A percentile compares a stretch with the other conserved stretches of the same genome.
These are phyloP conservation scores for Entamoeba dispar DNA, from an alignment of 208 protist genomes.

Conservation along the genomic window DNA sequence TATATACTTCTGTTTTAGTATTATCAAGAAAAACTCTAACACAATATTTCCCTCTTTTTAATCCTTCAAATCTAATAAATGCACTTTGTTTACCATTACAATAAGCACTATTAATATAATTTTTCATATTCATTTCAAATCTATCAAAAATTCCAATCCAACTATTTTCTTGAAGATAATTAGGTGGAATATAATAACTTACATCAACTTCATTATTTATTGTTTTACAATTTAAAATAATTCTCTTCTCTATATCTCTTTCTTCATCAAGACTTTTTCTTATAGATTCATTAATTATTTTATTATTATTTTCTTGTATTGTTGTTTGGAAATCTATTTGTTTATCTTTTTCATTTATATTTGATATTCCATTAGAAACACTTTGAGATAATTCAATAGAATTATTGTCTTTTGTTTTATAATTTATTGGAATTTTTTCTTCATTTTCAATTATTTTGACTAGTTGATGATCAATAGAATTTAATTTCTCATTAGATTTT, in stretches of 20 bases:
- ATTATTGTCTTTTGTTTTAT: no score
- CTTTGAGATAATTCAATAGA: no score
- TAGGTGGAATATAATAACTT: not conserved
- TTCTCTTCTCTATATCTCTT: not conserved
- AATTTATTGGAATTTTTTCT: no score
- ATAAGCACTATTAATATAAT: not conserved
- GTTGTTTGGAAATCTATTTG: no score
- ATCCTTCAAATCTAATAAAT: not conserved
- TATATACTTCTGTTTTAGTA: not conserved
- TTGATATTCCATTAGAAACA: no score
- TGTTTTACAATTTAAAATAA: not conserved
- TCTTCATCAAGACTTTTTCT: no score
- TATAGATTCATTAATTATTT: no score
- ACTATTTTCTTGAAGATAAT: not conserved
- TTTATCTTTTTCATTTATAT: no score
- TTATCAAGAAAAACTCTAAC: not conserved
- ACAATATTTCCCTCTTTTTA: not conserved
- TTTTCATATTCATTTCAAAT: not conserved
- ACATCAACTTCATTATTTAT: not conserved
- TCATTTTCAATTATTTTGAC: no score
- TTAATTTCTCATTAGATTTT: no score
- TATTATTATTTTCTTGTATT: no score
- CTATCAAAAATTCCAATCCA: not conserved
- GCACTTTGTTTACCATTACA: not conserved
- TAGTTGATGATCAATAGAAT: no score